These are phyloP conservation scores for Tulasnella sp. DNA, from an alignment of 768 basidiomycete genomes.

Conservation along the genomic window DNA sequence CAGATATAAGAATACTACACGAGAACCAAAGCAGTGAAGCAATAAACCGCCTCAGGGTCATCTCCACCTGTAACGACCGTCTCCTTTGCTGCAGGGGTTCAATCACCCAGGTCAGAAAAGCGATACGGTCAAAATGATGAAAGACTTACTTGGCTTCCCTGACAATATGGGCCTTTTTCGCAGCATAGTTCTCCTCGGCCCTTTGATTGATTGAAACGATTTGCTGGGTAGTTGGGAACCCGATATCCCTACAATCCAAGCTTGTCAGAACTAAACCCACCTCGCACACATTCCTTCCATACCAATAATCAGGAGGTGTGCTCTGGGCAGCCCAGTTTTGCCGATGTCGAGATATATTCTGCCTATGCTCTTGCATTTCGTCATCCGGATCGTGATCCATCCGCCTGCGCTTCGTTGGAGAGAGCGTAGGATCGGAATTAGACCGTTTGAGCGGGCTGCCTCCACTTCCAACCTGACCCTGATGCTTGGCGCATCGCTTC, in stretches of 20 bases:
- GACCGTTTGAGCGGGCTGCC: slow-evolving; percentile 3
- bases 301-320: slow-evolving; percentile 78
- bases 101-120: neutral
- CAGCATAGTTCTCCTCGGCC: slow-evolving; percentile 60
- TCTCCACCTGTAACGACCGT: slow-evolving; percentile 4
- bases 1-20: neutral
- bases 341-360: slow-evolving; percentile 60
- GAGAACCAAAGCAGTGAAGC: neutral
- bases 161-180: slow-evolving; percentile 49
- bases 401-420: slow-evolving; percentile 18
- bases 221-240: slow-evolving; percentile 80
- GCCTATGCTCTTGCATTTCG: slow-evolving; percentile 41
- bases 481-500: slow-evolving; percentile 1
- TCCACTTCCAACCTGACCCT: slow-evolving; percentile 19
- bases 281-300: neutral
- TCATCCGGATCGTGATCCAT: slow-evolving; percentile 18
- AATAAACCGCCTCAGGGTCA: too few relatives aligned
- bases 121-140: neutral
- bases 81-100: neutral
- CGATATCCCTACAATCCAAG: slow-evolving; percentile 42
- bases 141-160: slow-evolving; percentile 44
- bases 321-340: slow-evolving; percentile 55
- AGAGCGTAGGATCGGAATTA: neutral
- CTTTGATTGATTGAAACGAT: slow-evolving; percentile 59
- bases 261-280: neutral